These are phyloP conservation scores for Cicer judaicum DNA, from an alignment of 306 rosid genomes.

Conservation along the genomic window DNA sequence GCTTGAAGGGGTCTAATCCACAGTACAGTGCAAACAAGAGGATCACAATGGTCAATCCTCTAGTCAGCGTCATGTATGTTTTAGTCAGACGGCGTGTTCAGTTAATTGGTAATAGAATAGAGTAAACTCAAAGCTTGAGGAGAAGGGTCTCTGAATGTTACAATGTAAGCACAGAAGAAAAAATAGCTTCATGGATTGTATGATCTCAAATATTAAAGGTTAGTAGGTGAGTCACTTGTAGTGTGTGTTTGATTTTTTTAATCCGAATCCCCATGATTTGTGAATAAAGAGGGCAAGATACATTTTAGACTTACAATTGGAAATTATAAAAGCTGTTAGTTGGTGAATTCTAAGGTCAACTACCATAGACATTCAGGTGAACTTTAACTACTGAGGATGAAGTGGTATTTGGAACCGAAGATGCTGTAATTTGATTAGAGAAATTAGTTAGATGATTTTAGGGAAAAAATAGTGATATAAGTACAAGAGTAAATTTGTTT, in stretches of 20 bases:
- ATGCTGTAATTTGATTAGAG: not conserved
- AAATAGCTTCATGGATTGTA: not conserved
- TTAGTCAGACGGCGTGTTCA: not conserved
- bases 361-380: not conserved
- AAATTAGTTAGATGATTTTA: not conserved
- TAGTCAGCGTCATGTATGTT: constrained; percentile 41
- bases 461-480: no score
- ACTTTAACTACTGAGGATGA: not conserved
- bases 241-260: not conserved
- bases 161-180: not conserved
- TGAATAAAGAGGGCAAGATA: not conserved
- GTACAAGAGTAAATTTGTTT: no score
- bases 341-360: constrained; percentile 5
- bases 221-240: constrained; percentile 32
- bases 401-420: not conserved
- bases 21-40: constrained; percentile 66
- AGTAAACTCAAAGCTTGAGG: constrained; percentile 5
- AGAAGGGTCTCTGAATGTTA: constrained; percentile 15
- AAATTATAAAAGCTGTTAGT: not conserved
- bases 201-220: constrained; percentile 29
- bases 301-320: not conserved
- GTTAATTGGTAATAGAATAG: no score
- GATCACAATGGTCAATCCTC: constrained; percentile 45
- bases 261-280: not conserved
- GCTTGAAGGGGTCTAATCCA: constrained; percentile 70